Evolutionary conservation across 768 basidiomycete genomes (phyloP).

Genomic region (Pisolithus sp.): DNA sequence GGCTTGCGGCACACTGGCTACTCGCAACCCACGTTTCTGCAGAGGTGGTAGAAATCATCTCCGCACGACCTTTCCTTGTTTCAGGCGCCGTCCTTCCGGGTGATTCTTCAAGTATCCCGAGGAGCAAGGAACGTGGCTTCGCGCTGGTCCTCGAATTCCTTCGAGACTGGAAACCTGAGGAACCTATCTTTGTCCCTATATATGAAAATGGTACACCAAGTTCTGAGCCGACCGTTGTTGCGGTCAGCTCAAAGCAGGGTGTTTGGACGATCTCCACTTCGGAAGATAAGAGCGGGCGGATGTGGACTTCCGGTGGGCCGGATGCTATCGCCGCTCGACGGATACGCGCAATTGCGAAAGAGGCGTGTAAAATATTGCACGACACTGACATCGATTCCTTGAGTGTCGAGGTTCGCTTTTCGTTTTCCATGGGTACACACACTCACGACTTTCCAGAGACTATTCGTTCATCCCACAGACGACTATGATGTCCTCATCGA

Average conservation of each 20-base stretch:
- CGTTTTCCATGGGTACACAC: not conserved
- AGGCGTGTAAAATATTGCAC: slow-evolving; percentile 58
- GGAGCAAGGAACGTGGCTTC: slow-evolving; percentile 77
- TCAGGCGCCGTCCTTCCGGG: slow-evolving; percentile 28
- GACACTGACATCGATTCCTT: slow-evolving; percentile 43
- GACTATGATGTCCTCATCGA: slow-evolving; percentile 86
- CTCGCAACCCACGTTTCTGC: slow-evolving; percentile 64
- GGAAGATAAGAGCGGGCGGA: slow-evolving; percentile 60
- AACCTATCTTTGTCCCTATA: slow-evolving; percentile 68
- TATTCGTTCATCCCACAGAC: slow-evolving; percentile 77
- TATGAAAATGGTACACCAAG: slow-evolving; percentile 32
- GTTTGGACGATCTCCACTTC: slow-evolving; percentile 81
- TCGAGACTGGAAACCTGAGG: slow-evolving; percentile 79
- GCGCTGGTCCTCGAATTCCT: slow-evolving; percentile 66
- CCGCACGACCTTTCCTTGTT: slow-evolving; percentile 72
- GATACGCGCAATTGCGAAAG: slow-evolving; percentile 65
- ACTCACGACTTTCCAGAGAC: slow-evolving; percentile 40
- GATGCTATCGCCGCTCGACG: slow-evolving; percentile 69
- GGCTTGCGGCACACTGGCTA: slow-evolving; percentile 89
- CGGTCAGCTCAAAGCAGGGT: slow-evolving; percentile 32
- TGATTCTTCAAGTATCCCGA: slow-evolving; percentile 46
- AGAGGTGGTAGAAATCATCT: slow-evolving; percentile 82
- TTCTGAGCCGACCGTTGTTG: slow-evolving; percentile 15
- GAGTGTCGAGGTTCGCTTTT: slow-evolving; percentile 51
- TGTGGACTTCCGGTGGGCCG: slow-evolving; percentile 71